Base-by-base conservation (phyloP, 768 basidiomycete genomes). In the Amanita subjunquillea region DNA sequence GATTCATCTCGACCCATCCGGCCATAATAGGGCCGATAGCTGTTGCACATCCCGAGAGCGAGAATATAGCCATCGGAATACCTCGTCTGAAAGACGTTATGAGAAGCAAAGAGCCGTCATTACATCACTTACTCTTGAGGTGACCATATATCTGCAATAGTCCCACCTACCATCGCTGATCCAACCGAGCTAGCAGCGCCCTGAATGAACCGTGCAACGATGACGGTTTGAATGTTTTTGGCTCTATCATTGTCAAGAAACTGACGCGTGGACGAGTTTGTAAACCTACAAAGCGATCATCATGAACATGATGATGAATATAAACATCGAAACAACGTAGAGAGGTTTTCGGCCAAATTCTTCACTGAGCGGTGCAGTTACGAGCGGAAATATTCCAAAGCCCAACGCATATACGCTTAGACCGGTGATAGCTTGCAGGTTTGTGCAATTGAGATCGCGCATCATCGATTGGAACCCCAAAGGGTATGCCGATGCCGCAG, bases 11-110 rank as follows among this genome's bases (percentile, higher is more conserved):
- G 17, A 87, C 72, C 80, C 80, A 87, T 12, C 82, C 83, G 20
- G 80, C 78, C 3, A 75, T 61, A 0, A 85, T 61, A 0, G 87
- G 82, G 2, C 81, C 88, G 0, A 89, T 32, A 0, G 81, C 85
- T 0, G 76, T 79, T 0, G 79, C 82, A 2, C 74, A 60, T 0
- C 81, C 85, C 0, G 72, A 67, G 3, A 81, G 58, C 0, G 85
- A 71, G 63, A 89, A 94, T 1, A 86, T 60, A 0, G 84, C 72
- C 87, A 91, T 91, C 0, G 88, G 88, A 1, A 85, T 59, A 1
- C 87, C 87, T 3, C 89, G 85, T 43, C 85, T 88, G 34, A 12
- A n/a, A 40, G 45, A 9, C 34, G 38, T 13, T 12, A 38, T 9
- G 48, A 46, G 25, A 22, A 9, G 23, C 9, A 51, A 52, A 47